Conservation (phyloP, 441 rosid species). For the Metrosideros polymorpha region DNA sequence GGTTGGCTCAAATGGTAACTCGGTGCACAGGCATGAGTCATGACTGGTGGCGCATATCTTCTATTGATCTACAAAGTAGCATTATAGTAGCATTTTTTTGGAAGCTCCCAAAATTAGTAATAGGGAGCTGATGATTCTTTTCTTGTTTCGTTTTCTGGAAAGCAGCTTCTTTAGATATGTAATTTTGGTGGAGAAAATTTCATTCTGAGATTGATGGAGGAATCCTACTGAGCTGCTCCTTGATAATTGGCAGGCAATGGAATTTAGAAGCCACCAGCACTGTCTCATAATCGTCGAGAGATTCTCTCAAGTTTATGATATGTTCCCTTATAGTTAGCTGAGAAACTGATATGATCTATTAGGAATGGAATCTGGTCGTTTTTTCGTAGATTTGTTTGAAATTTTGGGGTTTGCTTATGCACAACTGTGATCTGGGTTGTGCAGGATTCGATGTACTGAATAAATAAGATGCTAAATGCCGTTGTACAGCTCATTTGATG, state of each 20-base stretch:
- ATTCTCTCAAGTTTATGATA: neutral
- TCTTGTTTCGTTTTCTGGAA: neutral
- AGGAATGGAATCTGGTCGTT: neutral
- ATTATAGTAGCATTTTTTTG: neutral
- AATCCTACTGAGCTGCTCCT: neutral
- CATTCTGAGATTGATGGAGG: neutral
- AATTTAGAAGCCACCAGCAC: neutral
- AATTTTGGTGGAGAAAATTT: neutral
- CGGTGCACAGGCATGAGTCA: neutral
- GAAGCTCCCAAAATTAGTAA: conserved; percentile 14
- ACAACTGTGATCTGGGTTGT: neutral
- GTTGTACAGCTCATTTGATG: neutral
- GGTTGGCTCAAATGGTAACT: neutral
- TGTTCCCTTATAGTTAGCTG: neutral
- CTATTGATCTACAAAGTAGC: neutral
- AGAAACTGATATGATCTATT: neutral
- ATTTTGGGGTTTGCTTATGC: neutral
- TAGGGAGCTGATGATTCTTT: conserved; percentile 12
- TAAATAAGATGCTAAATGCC: neutral
- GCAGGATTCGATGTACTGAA: neutral
- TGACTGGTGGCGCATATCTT: neutral
- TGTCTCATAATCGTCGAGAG: neutral
- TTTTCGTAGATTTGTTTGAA: neutral
- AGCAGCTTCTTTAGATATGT: conserved; percentile 1
- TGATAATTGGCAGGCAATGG: neutral